These are phyloP conservation scores for Aspergillus sp. DNA, from an alignment of 2,329 filamentous ascomycete genomes.

Conservation along the genomic window DNA sequence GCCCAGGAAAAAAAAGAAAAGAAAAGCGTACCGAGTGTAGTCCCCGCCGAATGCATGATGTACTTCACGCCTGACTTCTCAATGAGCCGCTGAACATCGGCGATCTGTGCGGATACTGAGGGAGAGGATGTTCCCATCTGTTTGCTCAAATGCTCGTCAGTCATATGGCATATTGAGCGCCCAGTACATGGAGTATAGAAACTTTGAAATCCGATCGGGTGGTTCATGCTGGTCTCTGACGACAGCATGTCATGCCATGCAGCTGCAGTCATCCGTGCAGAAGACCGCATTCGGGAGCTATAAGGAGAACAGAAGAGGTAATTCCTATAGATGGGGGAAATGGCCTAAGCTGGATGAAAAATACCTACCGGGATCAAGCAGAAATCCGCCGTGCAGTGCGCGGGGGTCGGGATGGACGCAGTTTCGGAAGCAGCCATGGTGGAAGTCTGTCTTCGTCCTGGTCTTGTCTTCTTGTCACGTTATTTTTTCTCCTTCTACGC, in stretches of 20 bases:
- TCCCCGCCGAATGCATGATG: constrained; percentile 88
- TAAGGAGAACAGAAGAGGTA: no score
- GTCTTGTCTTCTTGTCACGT: neutral
- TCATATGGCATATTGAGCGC: neutral
- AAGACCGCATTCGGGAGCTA: no score
- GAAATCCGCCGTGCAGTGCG: constrained; percentile 77
- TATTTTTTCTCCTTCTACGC: neutral
- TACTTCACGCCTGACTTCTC: constrained; percentile 72
- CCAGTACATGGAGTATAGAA: neutral
- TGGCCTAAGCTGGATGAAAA: neutral
- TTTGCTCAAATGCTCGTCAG: neutral
- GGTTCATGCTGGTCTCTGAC: no score
- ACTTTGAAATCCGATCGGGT: no score
- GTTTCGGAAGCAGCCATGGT: neutral
- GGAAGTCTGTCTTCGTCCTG: neutral
- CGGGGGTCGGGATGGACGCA: constrained; percentile 50
- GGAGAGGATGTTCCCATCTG: constrained; percentile 71
- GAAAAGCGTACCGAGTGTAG: constrained; percentile 66
- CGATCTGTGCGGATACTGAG: constrained; percentile 75
- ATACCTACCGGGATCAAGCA: constrained; percentile 70
- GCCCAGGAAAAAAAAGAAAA: constrained; percentile 1
- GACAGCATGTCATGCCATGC: no score
- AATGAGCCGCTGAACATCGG: constrained; percentile 77
- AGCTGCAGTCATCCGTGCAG: no score
- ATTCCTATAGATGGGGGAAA: no score